phyloP scores from a whole-genome alignment of 345 rosid genomes.

The Aethionema arabicum region DNA sequence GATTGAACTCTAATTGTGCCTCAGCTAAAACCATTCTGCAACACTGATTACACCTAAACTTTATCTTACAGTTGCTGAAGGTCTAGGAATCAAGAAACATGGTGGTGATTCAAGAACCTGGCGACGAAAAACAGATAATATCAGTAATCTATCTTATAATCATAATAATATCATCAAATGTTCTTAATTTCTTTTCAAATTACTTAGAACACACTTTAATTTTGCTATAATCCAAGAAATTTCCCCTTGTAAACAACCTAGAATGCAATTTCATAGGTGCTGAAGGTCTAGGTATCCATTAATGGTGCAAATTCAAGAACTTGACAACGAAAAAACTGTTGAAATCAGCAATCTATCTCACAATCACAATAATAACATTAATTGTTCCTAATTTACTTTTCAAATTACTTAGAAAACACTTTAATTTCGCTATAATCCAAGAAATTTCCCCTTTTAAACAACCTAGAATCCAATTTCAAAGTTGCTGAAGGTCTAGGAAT shows the following conservation, averaged over 20 bases:
- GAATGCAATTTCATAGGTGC: constrained; percentile 31
- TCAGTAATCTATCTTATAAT: background rate
- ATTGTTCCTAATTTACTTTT: background rate
- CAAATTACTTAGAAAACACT: background rate
- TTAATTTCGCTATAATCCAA: background rate
- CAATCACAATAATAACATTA: too few relatives aligned
- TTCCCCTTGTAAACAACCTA: too few relatives aligned
- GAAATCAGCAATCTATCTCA: constrained; percentile 2
- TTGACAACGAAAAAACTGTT: constrained; percentile 17
- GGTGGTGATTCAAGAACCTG: constrained; percentile 19
- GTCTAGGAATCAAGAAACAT: constrained; percentile 11
- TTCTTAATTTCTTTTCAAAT: too few relatives aligned
- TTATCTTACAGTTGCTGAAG: constrained; percentile 31
- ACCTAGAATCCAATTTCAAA: background rate
- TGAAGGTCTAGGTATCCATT: constrained; percentile 20
- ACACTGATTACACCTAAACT: constrained; percentile 18
- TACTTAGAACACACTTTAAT: too few relatives aligned
- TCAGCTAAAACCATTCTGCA: constrained; percentile 40
- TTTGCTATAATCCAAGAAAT: too few relatives aligned
- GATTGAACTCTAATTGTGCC: constrained; percentile 43
- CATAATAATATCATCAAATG: background rate
- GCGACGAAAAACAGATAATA: constrained; percentile 13
- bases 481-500: too few relatives aligned
- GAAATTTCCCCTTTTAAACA: background rate
- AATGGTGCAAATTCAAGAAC: constrained; percentile 8